phyloP scores from a whole-genome alignment of 2,329 filamentous ascomycete species.

The Cordyceps tenuipes region DNA sequence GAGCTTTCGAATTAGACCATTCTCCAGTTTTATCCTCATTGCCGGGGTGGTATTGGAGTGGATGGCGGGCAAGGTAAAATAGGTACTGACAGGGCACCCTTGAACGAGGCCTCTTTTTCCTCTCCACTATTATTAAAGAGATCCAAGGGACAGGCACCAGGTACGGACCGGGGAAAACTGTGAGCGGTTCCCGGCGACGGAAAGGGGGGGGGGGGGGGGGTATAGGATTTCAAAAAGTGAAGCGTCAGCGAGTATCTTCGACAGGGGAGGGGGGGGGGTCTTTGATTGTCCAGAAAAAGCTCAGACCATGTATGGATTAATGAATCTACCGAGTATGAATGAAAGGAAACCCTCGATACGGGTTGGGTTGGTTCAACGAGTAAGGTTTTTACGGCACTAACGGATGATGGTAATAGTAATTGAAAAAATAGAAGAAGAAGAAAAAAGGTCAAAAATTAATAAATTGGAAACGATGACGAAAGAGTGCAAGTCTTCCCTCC shows the following conservation, averaged over 20 bases:
- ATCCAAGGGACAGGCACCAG: conserved; percentile 8
- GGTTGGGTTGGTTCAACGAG: not conserved
- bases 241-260: not conserved
- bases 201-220: not conserved
- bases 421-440: too few species aligned
- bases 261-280: not conserved
- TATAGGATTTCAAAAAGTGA: not conserved
- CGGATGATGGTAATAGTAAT: not conserved
- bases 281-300: not conserved
- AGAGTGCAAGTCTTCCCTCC: too few species aligned
- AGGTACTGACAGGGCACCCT: not conserved
- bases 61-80: not conserved
- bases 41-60: not conserved
- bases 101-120: not conserved
- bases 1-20: not conserved
- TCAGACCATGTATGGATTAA: not conserved
- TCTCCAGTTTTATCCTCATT: not conserved
- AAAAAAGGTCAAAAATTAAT: not conserved
- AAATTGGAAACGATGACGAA: too few species aligned
- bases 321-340: too few species aligned
- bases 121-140: not conserved
- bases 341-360: not conserved
- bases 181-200: not conserved
- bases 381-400: not conserved
- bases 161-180: conserved; percentile 11